A percentile compares a stretch with the other conserved stretches of the same genome.
These are phyloP conservation scores for Cutaneotrichosporon sp. DNA, from an alignment of 1,284 basidiomycete genomes.

Conservation along the genomic window DNA sequence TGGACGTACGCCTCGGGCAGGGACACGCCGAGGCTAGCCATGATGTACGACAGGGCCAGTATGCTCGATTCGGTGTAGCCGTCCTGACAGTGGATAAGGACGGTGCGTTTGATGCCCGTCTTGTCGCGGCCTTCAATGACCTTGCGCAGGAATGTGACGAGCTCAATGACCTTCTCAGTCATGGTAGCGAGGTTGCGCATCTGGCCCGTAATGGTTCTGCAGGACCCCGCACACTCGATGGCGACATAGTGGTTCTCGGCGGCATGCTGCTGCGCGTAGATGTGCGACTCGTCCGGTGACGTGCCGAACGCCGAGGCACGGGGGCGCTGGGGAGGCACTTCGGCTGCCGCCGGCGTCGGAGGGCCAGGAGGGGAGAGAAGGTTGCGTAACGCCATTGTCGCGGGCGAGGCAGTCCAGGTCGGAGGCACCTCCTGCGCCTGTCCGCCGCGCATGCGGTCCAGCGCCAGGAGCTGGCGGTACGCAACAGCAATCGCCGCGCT, in stretches of 20 bases:
- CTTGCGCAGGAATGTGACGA: slow-evolving; percentile 43
- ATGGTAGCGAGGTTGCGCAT: slow-evolving; percentile 37
- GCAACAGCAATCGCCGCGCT: slow-evolving; percentile 20
- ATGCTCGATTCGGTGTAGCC: slow-evolving; percentile 78
- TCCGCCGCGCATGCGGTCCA: slow-evolving; percentile 27
- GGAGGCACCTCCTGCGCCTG: slow-evolving; percentile 14
- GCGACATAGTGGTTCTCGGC: slow-evolving; percentile 36
- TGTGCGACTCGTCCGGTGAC: slow-evolving; percentile 17
- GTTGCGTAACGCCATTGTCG: slow-evolving; percentile 43
- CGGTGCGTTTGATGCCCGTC: slow-evolving; percentile 29
- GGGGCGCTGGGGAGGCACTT: slow-evolving; percentile 17
- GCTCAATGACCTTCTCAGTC: slow-evolving; percentile 42
- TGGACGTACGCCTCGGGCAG: slow-evolving; percentile 81
- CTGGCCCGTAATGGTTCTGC: slow-evolving; percentile 41
- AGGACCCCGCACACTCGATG: slow-evolving; percentile 43
- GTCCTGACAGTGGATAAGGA: slow-evolving; percentile 50
- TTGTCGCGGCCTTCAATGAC: slow-evolving; percentile 40
- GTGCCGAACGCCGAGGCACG: slow-evolving; percentile 4
- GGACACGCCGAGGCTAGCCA: slow-evolving; percentile 64
- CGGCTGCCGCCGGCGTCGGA: background rate
- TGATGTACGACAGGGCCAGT: slow-evolving; percentile 79
- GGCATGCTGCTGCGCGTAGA: slow-evolving; percentile 17
- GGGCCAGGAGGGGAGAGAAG: slow-evolving; percentile 30
- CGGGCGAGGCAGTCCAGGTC: slow-evolving; percentile 38
- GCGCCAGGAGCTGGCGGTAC: slow-evolving; percentile 29